A percentile compares a stretch with the other conserved stretches of the same genome.
Conservation (phyloP, 305 asterid species). For the Petunia hybrid region DNA sequence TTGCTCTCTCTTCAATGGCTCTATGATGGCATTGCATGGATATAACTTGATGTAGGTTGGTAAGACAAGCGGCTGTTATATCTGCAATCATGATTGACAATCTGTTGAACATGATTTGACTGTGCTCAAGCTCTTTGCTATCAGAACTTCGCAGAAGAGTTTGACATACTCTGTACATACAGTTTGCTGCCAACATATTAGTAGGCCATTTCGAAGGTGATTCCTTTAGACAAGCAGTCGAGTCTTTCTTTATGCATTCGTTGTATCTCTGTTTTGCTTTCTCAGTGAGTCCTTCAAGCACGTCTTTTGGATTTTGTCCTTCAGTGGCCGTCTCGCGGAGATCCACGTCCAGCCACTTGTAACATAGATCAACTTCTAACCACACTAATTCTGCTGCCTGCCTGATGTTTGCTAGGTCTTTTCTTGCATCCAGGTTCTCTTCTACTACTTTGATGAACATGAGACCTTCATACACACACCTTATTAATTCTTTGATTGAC, state of each 20-base stretch:
- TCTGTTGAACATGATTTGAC: conserved; percentile 49
- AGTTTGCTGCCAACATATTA: conserved; percentile 68
- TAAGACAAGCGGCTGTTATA: conserved; percentile 70
- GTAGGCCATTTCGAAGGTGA: conserved; percentile 69
- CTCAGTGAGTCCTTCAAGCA: conserved; percentile 59
- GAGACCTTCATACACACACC: conserved; percentile 62
- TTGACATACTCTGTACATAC: conserved; percentile 80
- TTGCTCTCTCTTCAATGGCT: conserved; percentile 63
- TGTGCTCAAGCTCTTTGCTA: conserved; percentile 42
- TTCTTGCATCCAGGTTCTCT: conserved; percentile 49
- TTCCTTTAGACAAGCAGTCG: conserved; percentile 47
- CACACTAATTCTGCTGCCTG: conserved; percentile 74
- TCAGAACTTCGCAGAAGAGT: conserved; percentile 55
- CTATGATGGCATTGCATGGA: conserved; percentile 59
- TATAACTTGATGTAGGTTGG: conserved; percentile 68
- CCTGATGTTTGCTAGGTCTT: conserved; percentile 50
- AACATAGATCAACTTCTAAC: conserved; percentile 68
- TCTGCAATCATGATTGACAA: conserved; percentile 59
- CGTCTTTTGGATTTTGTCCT: conserved; percentile 49
- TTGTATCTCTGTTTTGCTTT: conserved; percentile 58
- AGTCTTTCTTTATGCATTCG: conserved; percentile 52
- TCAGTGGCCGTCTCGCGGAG: conserved; percentile 52
- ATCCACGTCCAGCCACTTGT: conserved; percentile 74
- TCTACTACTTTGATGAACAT: conserved; percentile 56
- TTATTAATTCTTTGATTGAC: conserved; percentile 49